Evolutionary conservation across 495 filamentous ascomycete species (phyloP).

Genomic region (Trypethelium eluteriae): DNA sequence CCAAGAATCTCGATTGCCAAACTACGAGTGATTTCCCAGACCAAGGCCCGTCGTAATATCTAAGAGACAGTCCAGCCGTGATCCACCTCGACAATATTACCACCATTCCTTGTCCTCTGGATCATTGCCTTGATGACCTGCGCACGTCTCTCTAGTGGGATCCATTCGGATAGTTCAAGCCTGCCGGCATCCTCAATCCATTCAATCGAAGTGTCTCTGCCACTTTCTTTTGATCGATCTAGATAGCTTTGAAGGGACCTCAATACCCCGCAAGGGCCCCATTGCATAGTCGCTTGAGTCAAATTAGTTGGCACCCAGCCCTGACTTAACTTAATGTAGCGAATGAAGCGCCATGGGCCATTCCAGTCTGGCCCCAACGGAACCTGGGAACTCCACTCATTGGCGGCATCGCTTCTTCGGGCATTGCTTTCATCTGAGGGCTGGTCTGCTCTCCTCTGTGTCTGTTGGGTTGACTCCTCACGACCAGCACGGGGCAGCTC

Average conservation of each 20-base stretch:
- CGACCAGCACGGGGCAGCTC: too few relatives aligned
- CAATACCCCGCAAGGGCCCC: not conserved
- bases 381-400: not conserved
- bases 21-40: not conserved
- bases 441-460: too few relatives aligned
- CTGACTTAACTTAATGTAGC: conserved; percentile 44
- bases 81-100: not conserved
- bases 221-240: not conserved
- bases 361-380: conserved; percentile 44
- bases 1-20: not conserved
- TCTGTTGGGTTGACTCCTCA: too few relatives aligned
- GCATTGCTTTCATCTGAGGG: too few relatives aligned
- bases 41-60: not conserved
- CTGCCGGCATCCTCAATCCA: not conserved
- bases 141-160: not conserved
- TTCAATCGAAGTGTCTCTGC: not conserved
- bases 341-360: conserved; percentile 44
- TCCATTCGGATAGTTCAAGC: not conserved
- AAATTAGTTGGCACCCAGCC: conserved; percentile 39
- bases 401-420: not conserved
- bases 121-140: not conserved
- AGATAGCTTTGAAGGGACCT: not conserved
- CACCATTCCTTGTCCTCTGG: not conserved
- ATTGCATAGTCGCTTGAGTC: not conserved
- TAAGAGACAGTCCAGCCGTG: conserved; percentile 6